These are phyloP conservation scores for Exophiala alcalophila DNA, from an alignment of 2,329 filamentous ascomycete species.

Conservation along the genomic window DNA sequence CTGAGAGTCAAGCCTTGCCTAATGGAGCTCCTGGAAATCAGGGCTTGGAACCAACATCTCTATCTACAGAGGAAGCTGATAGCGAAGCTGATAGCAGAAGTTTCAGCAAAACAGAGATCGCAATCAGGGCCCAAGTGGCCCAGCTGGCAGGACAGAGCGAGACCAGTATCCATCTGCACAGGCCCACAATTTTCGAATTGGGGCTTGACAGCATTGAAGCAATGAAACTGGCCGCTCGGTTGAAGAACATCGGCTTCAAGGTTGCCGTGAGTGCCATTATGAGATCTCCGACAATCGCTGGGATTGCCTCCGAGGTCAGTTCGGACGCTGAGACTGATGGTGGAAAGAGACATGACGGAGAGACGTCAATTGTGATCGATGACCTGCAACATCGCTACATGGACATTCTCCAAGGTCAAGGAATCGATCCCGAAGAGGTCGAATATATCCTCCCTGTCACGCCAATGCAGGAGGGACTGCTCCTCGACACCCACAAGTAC, in stretches of 20 bases:
- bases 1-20: neutral
- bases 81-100: too few relatives aligned
- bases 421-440: constrained; percentile 42
- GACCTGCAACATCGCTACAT: constrained; percentile 37
- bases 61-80: neutral
- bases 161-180: constrained; percentile 53
- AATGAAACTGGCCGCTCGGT: constrained; percentile 74
- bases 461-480: constrained; percentile 74
- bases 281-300: constrained; percentile 64
- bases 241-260: constrained; percentile 59
- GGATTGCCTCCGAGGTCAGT: constrained; percentile 48
- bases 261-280: constrained; percentile 76
- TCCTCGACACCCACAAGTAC: constrained; percentile 71
- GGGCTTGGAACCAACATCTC: neutral
- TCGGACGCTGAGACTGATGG: neutral
- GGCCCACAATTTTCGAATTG: constrained; percentile 69
- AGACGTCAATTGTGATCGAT: constrained; percentile 18
- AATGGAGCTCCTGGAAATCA: neutral
- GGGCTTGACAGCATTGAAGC: constrained; percentile 90
- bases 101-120: constrained; percentile 58
- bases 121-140: constrained; percentile 62
- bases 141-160: constrained; percentile 55
- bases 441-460: constrained; percentile 70
- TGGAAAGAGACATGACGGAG: constrained; percentile 2
- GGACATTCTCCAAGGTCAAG: constrained; percentile 38